Evolutionary conservation across 192 early-diverging fungal genomes (phyloP).

Genomic region (Coemansia sp.): DNA sequence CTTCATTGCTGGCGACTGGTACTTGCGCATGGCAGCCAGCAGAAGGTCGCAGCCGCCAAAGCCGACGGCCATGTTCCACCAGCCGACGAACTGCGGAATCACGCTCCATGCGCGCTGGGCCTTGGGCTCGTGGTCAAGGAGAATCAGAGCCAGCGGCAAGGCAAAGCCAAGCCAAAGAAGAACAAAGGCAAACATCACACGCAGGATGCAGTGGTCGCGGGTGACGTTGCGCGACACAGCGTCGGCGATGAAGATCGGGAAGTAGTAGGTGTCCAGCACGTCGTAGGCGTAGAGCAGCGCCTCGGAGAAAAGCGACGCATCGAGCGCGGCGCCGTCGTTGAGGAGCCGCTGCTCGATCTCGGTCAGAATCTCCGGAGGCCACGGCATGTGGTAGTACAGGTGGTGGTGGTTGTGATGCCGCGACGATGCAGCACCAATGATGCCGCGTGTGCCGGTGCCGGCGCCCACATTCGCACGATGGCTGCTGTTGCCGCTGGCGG

Average conservation of each 20-base stretch:
- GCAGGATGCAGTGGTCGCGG: slow-evolving; percentile 49
- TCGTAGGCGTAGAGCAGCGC: slow-evolving; percentile 53
- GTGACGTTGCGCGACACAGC: slow-evolving; percentile 53
- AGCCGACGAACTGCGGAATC: slow-evolving; percentile 43
- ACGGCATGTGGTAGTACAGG: slow-evolving; percentile 55
- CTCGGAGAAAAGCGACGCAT: slow-evolving; percentile 40
- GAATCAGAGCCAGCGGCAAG: slow-evolving; percentile 44
- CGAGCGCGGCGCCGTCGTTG: slow-evolving; percentile 48
- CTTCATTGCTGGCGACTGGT: slow-evolving; percentile 45
- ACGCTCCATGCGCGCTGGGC: slow-evolving; percentile 40
- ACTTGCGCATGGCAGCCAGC: slow-evolving; percentile 49
- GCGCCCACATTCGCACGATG: neutral
- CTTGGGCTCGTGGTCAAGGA: slow-evolving; percentile 43
- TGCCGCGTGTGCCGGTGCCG: slow-evolving; percentile 6
- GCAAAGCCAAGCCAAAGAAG: slow-evolving; percentile 54
- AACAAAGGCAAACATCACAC: slow-evolving; percentile 44
- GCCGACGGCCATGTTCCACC: slow-evolving; percentile 55
- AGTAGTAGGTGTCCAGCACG: slow-evolving; percentile 56
- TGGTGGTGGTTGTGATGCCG: slow-evolving; percentile 30
- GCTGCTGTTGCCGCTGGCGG: neutral
- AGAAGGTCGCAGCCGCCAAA: slow-evolving; percentile 54
- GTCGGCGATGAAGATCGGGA: slow-evolving; percentile 50
- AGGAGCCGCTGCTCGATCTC: slow-evolving; percentile 52
- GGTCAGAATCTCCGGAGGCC: slow-evolving; percentile 56
- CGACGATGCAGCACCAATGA: slow-evolving; percentile 8